These are phyloP conservation scores for Erysimum cheiri DNA, from an alignment of 441 rosid species.

Conservation along the genomic window DNA sequence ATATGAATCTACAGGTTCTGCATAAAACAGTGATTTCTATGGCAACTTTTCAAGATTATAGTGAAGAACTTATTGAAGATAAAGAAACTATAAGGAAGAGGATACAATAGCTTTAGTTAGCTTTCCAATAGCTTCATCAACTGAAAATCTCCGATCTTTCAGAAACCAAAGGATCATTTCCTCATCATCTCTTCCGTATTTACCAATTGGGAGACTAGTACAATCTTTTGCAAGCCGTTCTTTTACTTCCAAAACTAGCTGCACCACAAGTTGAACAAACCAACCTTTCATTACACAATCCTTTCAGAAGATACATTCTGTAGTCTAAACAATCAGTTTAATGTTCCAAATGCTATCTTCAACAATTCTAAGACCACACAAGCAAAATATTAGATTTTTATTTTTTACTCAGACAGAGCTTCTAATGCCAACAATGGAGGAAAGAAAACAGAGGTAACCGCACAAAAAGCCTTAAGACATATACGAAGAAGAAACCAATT, in stretches of 20 bases:
- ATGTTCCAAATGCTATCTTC: not conserved
- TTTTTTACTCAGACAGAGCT: conserved; percentile 16
- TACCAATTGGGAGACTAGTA: conserved; percentile 71
- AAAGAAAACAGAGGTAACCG: conserved; percentile 6
- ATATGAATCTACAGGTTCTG: conserved; percentile 9
- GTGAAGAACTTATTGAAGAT: not conserved
- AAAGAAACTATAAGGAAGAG: conserved; percentile 38
- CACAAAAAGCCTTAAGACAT: conserved; percentile 8
- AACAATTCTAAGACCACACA: not conserved
- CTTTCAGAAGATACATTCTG: not conserved
- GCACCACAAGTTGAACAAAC: conserved; percentile 39
- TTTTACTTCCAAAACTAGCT: conserved; percentile 84
- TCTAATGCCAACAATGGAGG: conserved; percentile 17
- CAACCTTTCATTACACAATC: not conserved
- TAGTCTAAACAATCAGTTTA: not conserved
- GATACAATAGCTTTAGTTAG: conserved; percentile 88
- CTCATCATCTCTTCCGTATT: conserved; percentile 93
- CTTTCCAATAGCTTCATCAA: conserved; percentile 67
- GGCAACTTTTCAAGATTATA: not conserved
- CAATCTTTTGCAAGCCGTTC: conserved; percentile 69
- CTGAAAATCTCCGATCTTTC: conserved; percentile 73
- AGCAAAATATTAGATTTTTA: conserved; percentile 6
- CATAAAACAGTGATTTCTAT: conserved; percentile 6
- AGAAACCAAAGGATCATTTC: conserved; percentile 92
- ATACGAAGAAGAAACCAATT: conserved; percentile 18